Base-by-base conservation (phyloP, 345 rosid genomes). In the Rhizophora mangle region DNA sequence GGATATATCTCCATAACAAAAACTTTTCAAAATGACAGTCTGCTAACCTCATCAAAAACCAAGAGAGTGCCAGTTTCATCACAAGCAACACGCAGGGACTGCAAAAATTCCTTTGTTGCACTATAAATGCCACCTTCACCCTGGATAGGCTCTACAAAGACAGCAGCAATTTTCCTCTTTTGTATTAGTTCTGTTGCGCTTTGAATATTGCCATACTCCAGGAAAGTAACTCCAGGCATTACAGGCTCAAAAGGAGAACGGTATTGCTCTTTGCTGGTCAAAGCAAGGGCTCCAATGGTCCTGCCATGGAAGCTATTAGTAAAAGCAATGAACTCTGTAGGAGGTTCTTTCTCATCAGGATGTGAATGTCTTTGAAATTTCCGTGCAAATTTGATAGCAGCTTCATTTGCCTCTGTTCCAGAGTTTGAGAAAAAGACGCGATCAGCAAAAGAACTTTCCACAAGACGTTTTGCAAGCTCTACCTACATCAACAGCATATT, bases 331-430 rank as follows among this genome's bases (percentile, higher is more conserved):
- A 95, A 95, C 37, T 82, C 89, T 1, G 86, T 83, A 2, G 88
- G 84, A 9, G 86, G 89, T 51, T 84, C 78, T 19, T 83, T 73
- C 31, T 69, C 82, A 65, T 78, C 80, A 3, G 96, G 96, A 49
- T 86, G 66, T 18, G 77, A 68, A 72, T 78, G 76, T 72, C 96
- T 86, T 81, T 95, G 97, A 51, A 86, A 92, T 74, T 95, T 95
- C 74, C 96, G 83, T 2, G 96, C 84, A 71, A 95, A 95, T 80
- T 95, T 95, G 58, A 95, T 90, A 18, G 99, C 97, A 24, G 97
- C 97, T 81, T 95, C 96, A 74, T 95, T 95, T 67, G 99, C 96
- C 82, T 95, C 99, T 0, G 97, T 84, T 65, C 99, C 99, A 59
- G 99, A 87, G 76, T 92, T 95, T 9, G 90, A 59, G 74, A 92